A percentile compares a stretch with the other conserved stretches of the same genome.
These are phyloP conservation scores for Thelonectria rubi DNA, from an alignment of 2,329 filamentous ascomycete genomes.

Conservation along the genomic window DNA sequence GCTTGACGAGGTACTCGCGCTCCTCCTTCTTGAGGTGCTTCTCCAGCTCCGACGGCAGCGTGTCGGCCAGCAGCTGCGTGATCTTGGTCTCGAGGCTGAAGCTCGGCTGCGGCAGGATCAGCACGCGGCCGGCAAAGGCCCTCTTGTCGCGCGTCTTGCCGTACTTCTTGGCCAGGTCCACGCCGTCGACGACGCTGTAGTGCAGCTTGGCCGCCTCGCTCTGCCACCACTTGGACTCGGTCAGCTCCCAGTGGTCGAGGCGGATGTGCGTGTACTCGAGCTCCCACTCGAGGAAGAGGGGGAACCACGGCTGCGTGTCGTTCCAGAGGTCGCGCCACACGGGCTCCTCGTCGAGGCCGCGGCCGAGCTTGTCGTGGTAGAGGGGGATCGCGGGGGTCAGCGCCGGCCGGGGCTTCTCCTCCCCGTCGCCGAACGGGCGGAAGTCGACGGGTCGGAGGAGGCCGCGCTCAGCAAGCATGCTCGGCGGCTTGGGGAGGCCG, in stretches of 20 bases:
- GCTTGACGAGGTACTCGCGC: no score
- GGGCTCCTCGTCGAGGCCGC: background rate
- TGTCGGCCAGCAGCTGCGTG: slow-evolving; percentile 48
- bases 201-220: slow-evolving; percentile 31
- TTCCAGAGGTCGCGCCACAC: background rate
- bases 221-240: no score
- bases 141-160: background rate
- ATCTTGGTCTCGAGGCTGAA: slow-evolving; percentile 46
- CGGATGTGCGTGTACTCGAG: slow-evolving; percentile 52
- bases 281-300: slow-evolving; percentile 44
- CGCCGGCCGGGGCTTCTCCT: no score
- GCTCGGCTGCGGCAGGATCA: no score
- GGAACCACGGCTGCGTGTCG: slow-evolving; percentile 6
- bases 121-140: background rate
- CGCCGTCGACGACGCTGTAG: background rate
- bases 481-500: no score
- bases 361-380: slow-evolving; percentile 6
- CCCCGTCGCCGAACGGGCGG: no score
- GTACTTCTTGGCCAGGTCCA: background rate
- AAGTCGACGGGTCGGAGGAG: no score
- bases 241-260: slow-evolving; percentile 46
- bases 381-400: no score
- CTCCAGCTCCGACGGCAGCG: slow-evolving; percentile 35
- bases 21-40: slow-evolving; percentile 12
- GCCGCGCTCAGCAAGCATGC: no score